phyloP scores from a whole-genome alignment of 345 rosid species.

The Psidium guajava region DNA sequence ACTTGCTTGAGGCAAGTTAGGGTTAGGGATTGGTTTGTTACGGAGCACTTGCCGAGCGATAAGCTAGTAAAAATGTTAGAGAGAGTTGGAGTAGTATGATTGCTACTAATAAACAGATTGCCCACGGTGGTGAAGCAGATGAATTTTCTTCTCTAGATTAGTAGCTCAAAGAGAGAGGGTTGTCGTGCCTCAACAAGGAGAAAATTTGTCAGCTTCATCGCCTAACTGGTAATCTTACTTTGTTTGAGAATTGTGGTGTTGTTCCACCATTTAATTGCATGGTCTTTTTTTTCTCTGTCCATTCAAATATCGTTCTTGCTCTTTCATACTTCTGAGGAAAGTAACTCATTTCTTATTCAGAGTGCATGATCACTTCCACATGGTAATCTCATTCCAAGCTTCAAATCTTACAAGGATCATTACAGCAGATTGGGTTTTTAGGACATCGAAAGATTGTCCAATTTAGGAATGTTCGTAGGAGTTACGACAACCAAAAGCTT shows the following conservation, averaged over 20 bases:
- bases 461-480: neutral
- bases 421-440: neutral
- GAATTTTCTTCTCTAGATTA: conserved; percentile 40
- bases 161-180: neutral
- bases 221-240: conserved; percentile 16
- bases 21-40: conserved; percentile 52
- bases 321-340: neutral
- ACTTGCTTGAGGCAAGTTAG: neutral
- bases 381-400: neutral
- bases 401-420: neutral
- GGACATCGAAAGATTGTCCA: neutral
- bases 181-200: conserved; percentile 6
- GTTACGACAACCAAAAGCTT: neutral
- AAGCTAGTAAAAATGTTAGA: neutral
- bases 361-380: neutral
- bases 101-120: conserved; percentile 4
- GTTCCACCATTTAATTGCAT: neutral
- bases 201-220: conserved; percentile 63
- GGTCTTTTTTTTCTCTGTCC: neutral
- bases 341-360: neutral
- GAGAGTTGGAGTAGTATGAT: conserved; percentile 2
- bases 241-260: neutral
- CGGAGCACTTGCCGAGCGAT: conserved; percentile 42
- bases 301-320: neutral
- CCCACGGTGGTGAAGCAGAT: conserved; percentile 44